These are phyloP conservation scores for Colletotrichum agaves DNA, from an alignment of 2,329 filamentous ascomycete species.

Conservation along the genomic window DNA sequence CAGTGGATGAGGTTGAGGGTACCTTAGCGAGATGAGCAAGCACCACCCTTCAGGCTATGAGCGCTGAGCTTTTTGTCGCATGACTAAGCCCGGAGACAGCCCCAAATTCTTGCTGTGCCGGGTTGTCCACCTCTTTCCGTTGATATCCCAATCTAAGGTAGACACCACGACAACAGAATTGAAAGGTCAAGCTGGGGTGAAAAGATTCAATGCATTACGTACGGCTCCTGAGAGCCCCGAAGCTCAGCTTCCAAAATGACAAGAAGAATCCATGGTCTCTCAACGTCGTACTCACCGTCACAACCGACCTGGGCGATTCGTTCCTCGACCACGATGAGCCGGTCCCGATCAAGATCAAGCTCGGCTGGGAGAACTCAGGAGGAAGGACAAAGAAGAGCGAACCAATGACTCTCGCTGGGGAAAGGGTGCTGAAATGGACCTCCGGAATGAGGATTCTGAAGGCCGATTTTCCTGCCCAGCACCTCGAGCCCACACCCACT, in stretches of 20 bases:
- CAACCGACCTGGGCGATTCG: conserved; percentile 67
- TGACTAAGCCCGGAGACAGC: conserved; percentile 18
- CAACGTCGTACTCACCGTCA: conserved; percentile 63
- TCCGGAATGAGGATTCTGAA: conserved; percentile 51
- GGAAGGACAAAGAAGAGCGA: conserved; percentile 42
- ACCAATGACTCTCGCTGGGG: conserved; percentile 14
- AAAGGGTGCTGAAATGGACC: conserved; percentile 43
- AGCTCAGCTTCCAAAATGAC: conserved; percentile 44
- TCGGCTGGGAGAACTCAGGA: conserved; percentile 42
- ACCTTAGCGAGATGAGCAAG: neutral
- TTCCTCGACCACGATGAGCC: conserved; percentile 59
- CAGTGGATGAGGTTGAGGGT: neutral
- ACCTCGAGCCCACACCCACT: neutral
- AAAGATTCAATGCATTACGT: conserved; percentile 64
- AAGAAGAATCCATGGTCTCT: conserved; percentile 44
- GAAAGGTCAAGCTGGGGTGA: neutral
- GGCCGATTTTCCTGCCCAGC: conserved; percentile 42
- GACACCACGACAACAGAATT: neutral
- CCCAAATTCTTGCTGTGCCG: neutral
- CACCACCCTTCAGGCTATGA: neutral
- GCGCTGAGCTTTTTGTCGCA: neutral
- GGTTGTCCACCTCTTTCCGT: no score
- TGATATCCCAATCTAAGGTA: neutral
- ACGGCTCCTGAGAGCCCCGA: conserved; percentile 61
- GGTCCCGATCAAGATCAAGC: conserved; percentile 54